Base-by-base conservation (phyloP, 352 stramenopile genomes). In the Pythium rishiriense region DNA sequence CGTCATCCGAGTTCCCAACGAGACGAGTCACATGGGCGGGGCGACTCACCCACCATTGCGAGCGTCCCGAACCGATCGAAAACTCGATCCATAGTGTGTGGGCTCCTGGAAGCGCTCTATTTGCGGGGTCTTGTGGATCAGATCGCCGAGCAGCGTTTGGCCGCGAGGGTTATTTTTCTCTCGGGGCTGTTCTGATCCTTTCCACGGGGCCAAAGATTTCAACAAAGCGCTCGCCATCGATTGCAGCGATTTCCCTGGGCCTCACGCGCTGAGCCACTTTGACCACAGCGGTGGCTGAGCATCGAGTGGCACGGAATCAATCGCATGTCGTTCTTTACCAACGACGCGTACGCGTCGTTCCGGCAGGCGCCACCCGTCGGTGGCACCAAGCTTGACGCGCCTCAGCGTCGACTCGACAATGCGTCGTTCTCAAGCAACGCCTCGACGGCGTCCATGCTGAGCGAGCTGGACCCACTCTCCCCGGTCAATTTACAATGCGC, bases 401-500 rank as follows among this genome's bases (percentile, higher is more conserved):
- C 14, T 0, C 9, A 58, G 4, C 52, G 51, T 1, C 64, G 64
- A 3, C 12, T 62, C 0, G 67, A 74, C 22, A 77, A 80, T 52
- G 29, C 49, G 14, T 80, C 73, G 19, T 75, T 78, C 42, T 17
- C 50, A 14, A 80, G 73, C 59, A 66, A 63, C 15, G 63, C 56
- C 21, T 79, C 72, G 10, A 76, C 69, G 10, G 29, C 60, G 47
- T 76, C 69, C 31, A 60, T 64, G 53, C 58, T 71, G 24, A 85
- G 73, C 26, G 75, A 90, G 25, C 68, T 87, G 24, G 78, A 90
- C 33, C 76, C 76, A 3, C 56, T 85, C 1, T 90, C 81, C 9
- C 58, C 78, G 0, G 35, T 78, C 1, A 85, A 87, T 33, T 58
- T 88, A 22, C 65, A 74, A 43, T 75, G 72, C 25, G 74, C 72